Evolutionary conservation across 805 yeast genomes (phyloP).

Genomic region (Kuraishia borneana): DNA sequence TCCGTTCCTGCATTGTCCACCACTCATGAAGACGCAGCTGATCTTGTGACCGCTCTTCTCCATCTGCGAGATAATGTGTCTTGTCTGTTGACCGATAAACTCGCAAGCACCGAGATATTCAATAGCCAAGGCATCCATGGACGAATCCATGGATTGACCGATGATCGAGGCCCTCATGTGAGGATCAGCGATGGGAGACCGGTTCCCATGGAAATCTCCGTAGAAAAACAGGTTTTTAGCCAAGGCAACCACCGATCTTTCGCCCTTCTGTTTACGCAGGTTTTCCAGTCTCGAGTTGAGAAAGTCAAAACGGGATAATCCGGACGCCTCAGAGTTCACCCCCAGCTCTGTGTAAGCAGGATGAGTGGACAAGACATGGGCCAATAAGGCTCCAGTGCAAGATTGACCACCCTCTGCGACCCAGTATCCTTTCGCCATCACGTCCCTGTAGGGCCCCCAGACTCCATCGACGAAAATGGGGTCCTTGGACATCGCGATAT

Average conservation of each 20-base stretch:
- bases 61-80: slow-evolving; percentile 88
- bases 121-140: slow-evolving; percentile 75
- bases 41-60: slow-evolving; percentile 69
- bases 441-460: slow-evolving; percentile 98
- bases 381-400: slow-evolving; percentile 89
- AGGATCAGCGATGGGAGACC: slow-evolving; percentile 97
- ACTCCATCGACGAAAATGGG: slow-evolving; percentile 92
- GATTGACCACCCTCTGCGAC: slow-evolving; percentile 99
- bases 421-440: slow-evolving; percentile 85
- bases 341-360: slow-evolving; percentile 76
- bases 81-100: slow-evolving; percentile 93
- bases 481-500: slow-evolving; percentile 74
- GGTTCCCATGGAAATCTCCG: slow-evolving; percentile 94
- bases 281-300: slow-evolving; percentile 67
- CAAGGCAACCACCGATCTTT: slow-evolving; percentile 66
- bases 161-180: slow-evolving; percentile 84
- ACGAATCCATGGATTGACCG: slow-evolving; percentile 86
- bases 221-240: slow-evolving; percentile 84
- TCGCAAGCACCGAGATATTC: slow-evolving; percentile 91
- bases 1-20: slow-evolving; percentile 94
- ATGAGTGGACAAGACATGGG: slow-evolving; percentile 79
- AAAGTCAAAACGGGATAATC: slow-evolving; percentile 70
- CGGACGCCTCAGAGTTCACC: slow-evolving; percentile 54
- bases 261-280: slow-evolving; percentile 41
- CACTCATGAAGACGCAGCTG: slow-evolving; percentile 75